A percentile compares a stretch with the other conserved stretches of the same genome.
phyloP scores from a whole-genome alignment of 345 rosid genomes.

The Theobroma cacao region DNA sequence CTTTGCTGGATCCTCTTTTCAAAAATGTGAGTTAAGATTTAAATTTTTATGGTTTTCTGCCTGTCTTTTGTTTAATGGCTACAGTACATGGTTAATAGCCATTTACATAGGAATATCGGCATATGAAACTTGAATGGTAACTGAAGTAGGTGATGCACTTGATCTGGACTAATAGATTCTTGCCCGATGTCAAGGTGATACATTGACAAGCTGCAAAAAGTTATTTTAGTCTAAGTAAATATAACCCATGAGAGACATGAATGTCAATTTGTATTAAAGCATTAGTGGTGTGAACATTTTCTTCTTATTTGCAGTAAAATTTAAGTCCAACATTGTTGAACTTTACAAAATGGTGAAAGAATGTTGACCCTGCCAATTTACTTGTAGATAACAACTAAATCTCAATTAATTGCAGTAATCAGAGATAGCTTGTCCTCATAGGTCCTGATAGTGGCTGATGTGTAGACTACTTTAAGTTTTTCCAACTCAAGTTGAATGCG shows the following conservation, averaged over 20 bases:
- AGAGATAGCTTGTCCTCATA: background rate
- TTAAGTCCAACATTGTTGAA: background rate
- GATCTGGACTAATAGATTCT: background rate
- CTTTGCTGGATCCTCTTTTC: constrained; percentile 80
- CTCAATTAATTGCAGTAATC: background rate
- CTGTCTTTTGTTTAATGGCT: background rate
- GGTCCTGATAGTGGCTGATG: background rate
- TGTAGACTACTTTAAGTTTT: background rate
- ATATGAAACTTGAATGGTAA: background rate
- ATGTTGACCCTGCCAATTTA: background rate
- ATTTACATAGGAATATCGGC: background rate
- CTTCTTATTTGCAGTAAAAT: background rate
- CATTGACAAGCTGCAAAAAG: background rate
- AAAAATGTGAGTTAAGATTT: constrained; percentile 45
- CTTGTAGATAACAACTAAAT: background rate
- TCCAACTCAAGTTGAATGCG: background rate
- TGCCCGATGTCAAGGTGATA: too few species aligned
- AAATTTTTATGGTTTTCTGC: background rate
- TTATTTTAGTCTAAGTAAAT: background rate
- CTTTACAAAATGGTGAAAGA: background rate
- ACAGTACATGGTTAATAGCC: background rate
- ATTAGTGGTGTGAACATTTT: background rate
- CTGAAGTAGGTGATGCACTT: background rate
- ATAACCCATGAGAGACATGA: background rate
- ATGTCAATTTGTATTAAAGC: background rate